Conservation (phyloP, 2,329 filamentous ascomycete genomes). For the Epichloe sylvatica region DNA sequence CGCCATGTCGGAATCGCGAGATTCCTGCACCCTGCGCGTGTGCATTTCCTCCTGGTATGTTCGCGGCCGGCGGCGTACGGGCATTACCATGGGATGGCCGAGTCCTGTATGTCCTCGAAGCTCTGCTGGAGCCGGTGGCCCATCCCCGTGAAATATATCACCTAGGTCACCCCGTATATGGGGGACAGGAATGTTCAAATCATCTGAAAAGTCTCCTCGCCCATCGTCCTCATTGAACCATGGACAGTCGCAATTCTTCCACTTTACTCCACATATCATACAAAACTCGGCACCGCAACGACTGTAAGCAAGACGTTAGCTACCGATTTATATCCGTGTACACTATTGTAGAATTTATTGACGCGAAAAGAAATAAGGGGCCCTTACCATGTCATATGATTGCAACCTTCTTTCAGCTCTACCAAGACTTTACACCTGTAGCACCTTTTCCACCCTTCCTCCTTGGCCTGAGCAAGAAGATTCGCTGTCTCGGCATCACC, state of each 20-base stretch:
- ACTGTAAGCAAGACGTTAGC: conserved; percentile 21
- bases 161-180: conserved; percentile 13
- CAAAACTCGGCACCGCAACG: conserved; percentile 76
- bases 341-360: background rate
- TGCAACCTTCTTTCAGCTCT: conserved; percentile 69
- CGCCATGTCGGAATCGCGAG: conserved; percentile 26
- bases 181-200: conserved; percentile 35
- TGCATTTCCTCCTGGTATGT: conserved; percentile 35
- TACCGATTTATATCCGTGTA: background rate
- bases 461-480: conserved; percentile 50
- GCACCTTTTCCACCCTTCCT: conserved; percentile 62
- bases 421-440: conserved; percentile 60
- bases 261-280: conserved; percentile 68
- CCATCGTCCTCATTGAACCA: conserved; percentile 55
- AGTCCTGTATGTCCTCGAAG: conserved; percentile 9
- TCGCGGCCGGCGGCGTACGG: conserved; percentile 13
- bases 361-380: background rate
- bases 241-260: conserved; percentile 73
- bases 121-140: conserved; percentile 19
- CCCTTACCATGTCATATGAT: conserved; percentile 73
- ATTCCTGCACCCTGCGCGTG: conserved; percentile 32
- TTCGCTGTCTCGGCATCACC: conserved; percentile 51
- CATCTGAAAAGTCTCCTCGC: conserved; percentile 40
- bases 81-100: conserved; percentile 8
- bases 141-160: conserved; percentile 9